A percentile compares a stretch with the other conserved stretches of the same genome.
phyloP scores from a whole-genome alignment of 768 basidiomycete species.

The Hericium rajendrae region DNA sequence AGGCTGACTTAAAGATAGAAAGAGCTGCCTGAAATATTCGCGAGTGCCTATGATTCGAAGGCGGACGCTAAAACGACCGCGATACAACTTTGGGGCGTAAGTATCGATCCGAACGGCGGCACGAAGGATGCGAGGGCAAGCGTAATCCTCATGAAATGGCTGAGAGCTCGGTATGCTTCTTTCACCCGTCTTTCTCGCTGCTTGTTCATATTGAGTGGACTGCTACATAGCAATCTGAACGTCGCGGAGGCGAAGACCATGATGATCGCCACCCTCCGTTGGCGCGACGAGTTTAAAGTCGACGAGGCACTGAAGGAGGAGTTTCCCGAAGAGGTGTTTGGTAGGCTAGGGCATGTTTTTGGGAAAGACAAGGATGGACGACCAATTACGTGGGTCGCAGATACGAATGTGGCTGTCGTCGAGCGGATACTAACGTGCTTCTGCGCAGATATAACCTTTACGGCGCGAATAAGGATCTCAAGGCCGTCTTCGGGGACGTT shows the following conservation, averaged over 20 bases:
- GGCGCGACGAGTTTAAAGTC: conserved; percentile 60
- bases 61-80: conserved; percentile 39
- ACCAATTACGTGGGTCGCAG: conserved; percentile 52
- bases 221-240: conserved; percentile 37
- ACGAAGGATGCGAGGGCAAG: conserved; percentile 52
- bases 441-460: conserved; percentile 64
- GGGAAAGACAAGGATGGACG: conserved; percentile 64
- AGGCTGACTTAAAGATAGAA: conserved; percentile 19
- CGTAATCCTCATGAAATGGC: conserved; percentile 74
- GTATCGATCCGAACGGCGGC: conserved; percentile 47
- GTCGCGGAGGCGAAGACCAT: conserved; percentile 48
- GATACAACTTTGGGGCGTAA: conserved; percentile 63
- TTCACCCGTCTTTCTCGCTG: background rate
- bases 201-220: background rate
- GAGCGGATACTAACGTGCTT: background rate
- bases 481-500: conserved; percentile 69
- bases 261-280: conserved; percentile 58
- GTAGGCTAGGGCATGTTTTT: conserved; percentile 49
- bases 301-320: conserved; percentile 47
- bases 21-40: conserved; percentile 43
- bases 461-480: conserved; percentile 55
- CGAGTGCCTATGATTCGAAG: conserved; percentile 52
- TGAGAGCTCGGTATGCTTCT: conserved; percentile 54
- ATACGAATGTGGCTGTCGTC: background rate
- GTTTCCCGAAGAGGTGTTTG: conserved; percentile 26